Base-by-base conservation (phyloP, 2,329 filamentous ascomycete genomes). In the Cercospora beticola region DNA sequence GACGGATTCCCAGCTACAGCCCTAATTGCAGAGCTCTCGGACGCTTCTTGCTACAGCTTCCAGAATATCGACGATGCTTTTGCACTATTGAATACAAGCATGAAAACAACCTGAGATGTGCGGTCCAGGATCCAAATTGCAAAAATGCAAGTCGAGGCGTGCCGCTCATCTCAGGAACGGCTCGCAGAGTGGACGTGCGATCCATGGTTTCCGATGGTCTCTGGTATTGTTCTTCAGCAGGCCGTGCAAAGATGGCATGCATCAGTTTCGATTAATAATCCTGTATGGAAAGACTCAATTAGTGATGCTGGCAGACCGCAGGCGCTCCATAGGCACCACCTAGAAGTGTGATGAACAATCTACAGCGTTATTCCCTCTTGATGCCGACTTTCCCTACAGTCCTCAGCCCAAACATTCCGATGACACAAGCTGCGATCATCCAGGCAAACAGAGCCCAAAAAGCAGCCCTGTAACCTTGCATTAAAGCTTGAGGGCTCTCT, bases 321-420 rank as follows among this genome's bases (percentile, higher is more conserved):
- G 43, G 43, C 43, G n/a, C 43, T 49, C n/a, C 43, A 49, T 49
- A 49, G n/a, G 43, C 43, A 49, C 18, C 18, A 18, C 3, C n/a
- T 21, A 49, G 43, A 49, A 49, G 8, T 18, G 3, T 57, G 6
- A 28, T 8, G 3, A 8, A 57, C 23, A 57, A 57, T 18, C 6
- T 23, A 26, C 40, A 18, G 23, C 26, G 8, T 31, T 62, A 74
- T 65, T 81, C 79, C 60, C 76, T 73, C 72, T 81, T 81, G 64
- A 77, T 70, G 6, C 81, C 81, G 60, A 83, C 78, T 66, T 78
- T 81, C 9, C 81, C 82, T 59, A 82, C 79, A 10, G 78, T 79
- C 30, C 79, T 78, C 72, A 83, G 68, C 3, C 81, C 82, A 70
- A 78, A 79, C 2, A 68, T 69, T 49, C 80, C 76, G n/a, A 81